Percentiles rank a stretch among this genome's conserved stretches.
These are phyloP conservation scores for Mortierella sp. DNA, from an alignment of 371 early-diverging fungal species.

Conservation along the genomic window DNA sequence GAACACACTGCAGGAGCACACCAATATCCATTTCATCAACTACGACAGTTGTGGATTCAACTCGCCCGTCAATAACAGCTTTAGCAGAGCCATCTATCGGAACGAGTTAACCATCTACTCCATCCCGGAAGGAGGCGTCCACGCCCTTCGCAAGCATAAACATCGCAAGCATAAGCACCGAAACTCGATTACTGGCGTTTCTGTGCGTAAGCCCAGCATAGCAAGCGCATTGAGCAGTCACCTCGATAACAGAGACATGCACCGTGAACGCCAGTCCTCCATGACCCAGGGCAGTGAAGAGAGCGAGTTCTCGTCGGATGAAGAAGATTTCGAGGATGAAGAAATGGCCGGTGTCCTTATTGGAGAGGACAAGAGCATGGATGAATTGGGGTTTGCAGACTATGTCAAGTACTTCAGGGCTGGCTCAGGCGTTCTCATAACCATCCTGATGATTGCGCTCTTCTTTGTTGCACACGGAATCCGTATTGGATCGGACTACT, in stretches of 20 bases:
- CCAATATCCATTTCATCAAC: slow-evolving; percentile 24
- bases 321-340: slow-evolving; percentile 9
- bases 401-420: slow-evolving; percentile 31
- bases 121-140: slow-evolving; percentile 12
- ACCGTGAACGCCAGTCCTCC: neutral
- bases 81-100: slow-evolving; percentile 12
- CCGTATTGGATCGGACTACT: slow-evolving; percentile 58
- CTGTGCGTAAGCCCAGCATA: slow-evolving; percentile 1
- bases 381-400: slow-evolving; percentile 37
- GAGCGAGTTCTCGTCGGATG: neutral
- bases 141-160: neutral
- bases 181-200: slow-evolving; percentile 5
- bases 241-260: neutral
- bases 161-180: slow-evolving; percentile 1
- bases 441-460: slow-evolving; percentile 4
- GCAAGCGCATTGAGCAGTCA: slow-evolving; percentile 1
- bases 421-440: slow-evolving; percentile 13
- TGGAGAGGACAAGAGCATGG: slow-evolving; percentile 37
- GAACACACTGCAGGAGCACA: slow-evolving; percentile 22
- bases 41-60: neutral
- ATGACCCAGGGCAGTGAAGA: neutral
- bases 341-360: slow-evolving; percentile 19
- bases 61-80: neutral
- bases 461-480: slow-evolving; percentile 29
- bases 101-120: slow-evolving; percentile 29